Conservation (phyloP, 306 rosid species). For the Spatholobus suberectus region DNA sequence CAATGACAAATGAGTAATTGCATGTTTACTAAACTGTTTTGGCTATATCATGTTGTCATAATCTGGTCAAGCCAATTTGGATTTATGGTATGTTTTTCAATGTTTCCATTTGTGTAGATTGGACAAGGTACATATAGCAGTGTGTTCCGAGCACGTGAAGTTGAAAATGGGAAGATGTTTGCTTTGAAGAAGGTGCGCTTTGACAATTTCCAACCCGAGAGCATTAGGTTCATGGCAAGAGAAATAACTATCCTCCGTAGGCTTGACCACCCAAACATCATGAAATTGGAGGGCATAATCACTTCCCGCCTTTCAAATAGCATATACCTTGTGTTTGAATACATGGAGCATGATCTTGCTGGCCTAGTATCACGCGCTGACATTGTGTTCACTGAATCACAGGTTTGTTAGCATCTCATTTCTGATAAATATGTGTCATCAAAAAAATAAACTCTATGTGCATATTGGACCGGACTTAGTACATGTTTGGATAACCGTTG, state of each 20-base stretch:
- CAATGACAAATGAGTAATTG: slow-evolving; percentile 25
- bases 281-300: slow-evolving; percentile 90
- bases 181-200: slow-evolving; percentile 96
- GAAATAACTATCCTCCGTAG: slow-evolving; percentile 89
- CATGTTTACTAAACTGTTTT: background rate
- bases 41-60: background rate
- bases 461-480: background rate
- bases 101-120: slow-evolving; percentile 54
- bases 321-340: slow-evolving; percentile 94
- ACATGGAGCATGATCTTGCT: slow-evolving; percentile 99
- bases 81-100: background rate
- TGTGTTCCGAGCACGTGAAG: slow-evolving; percentile 89
- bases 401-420: slow-evolving; percentile 61
- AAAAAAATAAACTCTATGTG: background rate
- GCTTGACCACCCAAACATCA: slow-evolving; percentile 95
- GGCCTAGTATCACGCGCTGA: slow-evolving; percentile 85
- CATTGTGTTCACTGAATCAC: slow-evolving; percentile 67
- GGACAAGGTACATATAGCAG: slow-evolving; percentile 99
- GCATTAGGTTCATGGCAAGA: slow-evolving; percentile 95
- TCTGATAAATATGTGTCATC: background rate
- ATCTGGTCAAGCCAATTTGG: background rate
- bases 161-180: slow-evolving; percentile 79
- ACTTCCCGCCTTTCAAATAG: slow-evolving; percentile 79
- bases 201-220: slow-evolving; percentile 90
- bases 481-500: background rate